phyloP scores from a whole-genome alignment of 2,329 filamentous ascomycete genomes.

The Paraphoma sp. region DNA sequence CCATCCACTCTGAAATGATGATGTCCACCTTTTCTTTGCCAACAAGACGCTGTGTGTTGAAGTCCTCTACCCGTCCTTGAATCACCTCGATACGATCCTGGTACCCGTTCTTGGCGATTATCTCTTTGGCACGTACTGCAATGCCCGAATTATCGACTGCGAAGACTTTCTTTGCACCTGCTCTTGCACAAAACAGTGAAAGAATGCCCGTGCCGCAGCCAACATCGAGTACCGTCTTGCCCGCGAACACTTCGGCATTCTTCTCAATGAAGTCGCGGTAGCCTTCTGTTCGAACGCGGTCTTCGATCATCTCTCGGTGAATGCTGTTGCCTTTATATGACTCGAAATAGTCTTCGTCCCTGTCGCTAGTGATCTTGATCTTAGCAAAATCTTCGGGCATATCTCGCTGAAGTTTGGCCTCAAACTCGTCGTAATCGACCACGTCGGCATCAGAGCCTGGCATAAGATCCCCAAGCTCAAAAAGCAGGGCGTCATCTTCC shows the following conservation, averaged over 20 bases:
- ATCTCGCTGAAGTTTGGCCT: constrained; percentile 52
- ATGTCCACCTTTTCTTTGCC: constrained; percentile 75
- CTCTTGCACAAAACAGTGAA: constrained; percentile 92
- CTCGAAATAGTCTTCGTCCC: constrained; percentile 68
- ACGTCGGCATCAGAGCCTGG: constrained; percentile 33
- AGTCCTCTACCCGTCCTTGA: constrained; percentile 87
- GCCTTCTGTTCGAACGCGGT: constrained; percentile 83
- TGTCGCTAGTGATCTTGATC: constrained; percentile 48
- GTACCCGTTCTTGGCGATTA: constrained; percentile 81
- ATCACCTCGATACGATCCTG: constrained; percentile 78
- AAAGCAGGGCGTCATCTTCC: constrained; percentile 87
- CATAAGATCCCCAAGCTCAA: constrained; percentile 80
- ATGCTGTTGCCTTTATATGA: constrained; percentile 75
- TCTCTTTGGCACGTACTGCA: constrained; percentile 84
- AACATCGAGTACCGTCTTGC: constrained; percentile 88
- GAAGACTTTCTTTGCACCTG: constrained; percentile 84
- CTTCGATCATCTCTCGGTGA: constrained; percentile 95
- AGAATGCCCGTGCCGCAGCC: constrained; percentile 85
- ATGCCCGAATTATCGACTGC: constrained; percentile 94
- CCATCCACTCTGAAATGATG: constrained; percentile 98
- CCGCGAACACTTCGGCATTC: constrained; percentile 85
- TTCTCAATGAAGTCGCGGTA: constrained; percentile 96
- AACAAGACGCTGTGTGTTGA: constrained; percentile 65
- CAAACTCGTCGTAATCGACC: constrained; percentile 41
- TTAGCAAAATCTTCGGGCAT: constrained; percentile 39